Evolutionary conservation across 305 asterid species (phyloP), one percentile per base, ranked within the genome.

Genomic region (Nicotiana rustica): DNA sequence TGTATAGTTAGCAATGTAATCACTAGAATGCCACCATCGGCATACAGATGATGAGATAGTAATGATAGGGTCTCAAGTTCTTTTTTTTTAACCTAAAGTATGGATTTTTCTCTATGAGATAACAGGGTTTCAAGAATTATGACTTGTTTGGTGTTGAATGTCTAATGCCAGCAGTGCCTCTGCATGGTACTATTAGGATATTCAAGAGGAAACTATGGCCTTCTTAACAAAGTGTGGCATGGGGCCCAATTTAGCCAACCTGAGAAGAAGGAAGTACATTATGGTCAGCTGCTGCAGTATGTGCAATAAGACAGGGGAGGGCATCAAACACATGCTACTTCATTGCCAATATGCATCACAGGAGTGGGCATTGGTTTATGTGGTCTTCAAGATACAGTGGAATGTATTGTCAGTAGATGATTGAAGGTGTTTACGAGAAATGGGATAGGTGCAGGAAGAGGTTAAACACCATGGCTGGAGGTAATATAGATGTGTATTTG

Each of bases 1-100:
- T 10, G 77, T 69, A 69, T n/a, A 68, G 44, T 57, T 38, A 69
- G 77, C 77, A 69, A 69, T 38, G 19, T 29, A 38, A 69, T 69
- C 77, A 69, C 77, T 36, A 5, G n/a, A 36, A 13, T 17, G 18
- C 77, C 38, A 29, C 56, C 56, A 38, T 9, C 9, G 19, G 77
- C 77, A 38, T 69, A 38, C 33, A 17, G 76, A 67, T 67, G 55
- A 68, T 15, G 76, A 68, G 31, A 55, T 9, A 68, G 31, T 17
- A 68, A 68, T n/a, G 17, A 68, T 68, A 68, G 52, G 14, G 14
- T 60, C 49, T 8, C 66, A 8, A 8, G 66, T 18, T 68, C 1
- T 67, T 35, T 36, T 4, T 36, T 36, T 14, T 7, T 4, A 41
- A 41, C 17, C 56, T 68, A 9, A 38, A 68, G 76, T 36, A 68